These are phyloP conservation scores for Hemileccinum rubropunctum DNA, from an alignment of 768 basidiomycete genomes.

Conservation along the genomic window DNA sequence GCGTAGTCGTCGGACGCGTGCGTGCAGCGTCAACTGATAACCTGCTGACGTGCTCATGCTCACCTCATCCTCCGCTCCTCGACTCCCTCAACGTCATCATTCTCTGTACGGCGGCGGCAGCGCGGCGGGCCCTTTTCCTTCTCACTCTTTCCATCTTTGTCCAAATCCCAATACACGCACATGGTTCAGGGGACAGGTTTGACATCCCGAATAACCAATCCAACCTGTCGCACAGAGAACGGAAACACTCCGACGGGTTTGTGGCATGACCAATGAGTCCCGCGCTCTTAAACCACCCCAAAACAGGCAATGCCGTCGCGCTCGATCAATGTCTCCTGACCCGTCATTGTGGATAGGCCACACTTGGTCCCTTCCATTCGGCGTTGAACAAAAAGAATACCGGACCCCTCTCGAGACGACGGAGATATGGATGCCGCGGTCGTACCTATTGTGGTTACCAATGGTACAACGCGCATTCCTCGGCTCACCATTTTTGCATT, in stretches of 20 bases:
- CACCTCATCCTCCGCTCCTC: slow-evolving; percentile 1
- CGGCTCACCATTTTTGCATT: slow-evolving; percentile 1
- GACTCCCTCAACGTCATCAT: not conserved
- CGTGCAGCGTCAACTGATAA: not conserved
- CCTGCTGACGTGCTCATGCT: slow-evolving; percentile 2
- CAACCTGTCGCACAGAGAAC: too few relatives aligned
- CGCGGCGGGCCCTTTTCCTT: slow-evolving; percentile 2
- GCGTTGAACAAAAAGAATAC: slow-evolving; percentile 7
- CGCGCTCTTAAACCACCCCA: not conserved
- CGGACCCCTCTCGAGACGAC: not conserved
- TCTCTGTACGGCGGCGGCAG: slow-evolving; percentile 5
- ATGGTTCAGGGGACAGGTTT: not conserved
- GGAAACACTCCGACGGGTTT: not conserved
- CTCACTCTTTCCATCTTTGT: not conserved
- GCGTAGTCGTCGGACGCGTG: not conserved
- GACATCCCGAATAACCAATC: slow-evolving; percentile 16
- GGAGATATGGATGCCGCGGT: slow-evolving; percentile 14
- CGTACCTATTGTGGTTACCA: too few relatives aligned
- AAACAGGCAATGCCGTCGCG: slow-evolving; percentile 9
- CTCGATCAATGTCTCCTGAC: too few relatives aligned
- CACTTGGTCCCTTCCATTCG: slow-evolving; percentile 12
- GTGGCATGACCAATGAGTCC: not conserved
- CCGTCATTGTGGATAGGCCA: slow-evolving; percentile 1
- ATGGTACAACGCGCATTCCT: slow-evolving; percentile 4
- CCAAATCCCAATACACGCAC: not conserved